Evolutionary conservation across 2,329 filamentous ascomycete genomes (phyloP).

Genomic region (Penicillium carneum): DNA sequence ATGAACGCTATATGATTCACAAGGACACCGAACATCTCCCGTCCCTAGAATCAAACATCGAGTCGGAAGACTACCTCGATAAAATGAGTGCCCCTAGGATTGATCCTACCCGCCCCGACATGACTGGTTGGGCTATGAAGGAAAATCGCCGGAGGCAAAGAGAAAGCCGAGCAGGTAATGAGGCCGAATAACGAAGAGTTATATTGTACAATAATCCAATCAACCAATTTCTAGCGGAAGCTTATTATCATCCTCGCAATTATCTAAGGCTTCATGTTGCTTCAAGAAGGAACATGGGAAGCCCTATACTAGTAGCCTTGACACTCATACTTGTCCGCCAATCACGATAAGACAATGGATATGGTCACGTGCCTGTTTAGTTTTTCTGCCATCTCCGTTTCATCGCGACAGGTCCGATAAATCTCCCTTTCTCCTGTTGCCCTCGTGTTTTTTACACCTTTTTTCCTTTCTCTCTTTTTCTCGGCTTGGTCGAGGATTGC

Average conservation of each 20-base stretch:
- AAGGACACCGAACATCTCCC: slow-evolving; percentile 54
- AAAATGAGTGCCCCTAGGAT: slow-evolving; percentile 65
- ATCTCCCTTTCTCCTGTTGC: slow-evolving; percentile 25
- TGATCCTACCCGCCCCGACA: slow-evolving; percentile 53
- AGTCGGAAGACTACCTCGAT: slow-evolving; percentile 68
- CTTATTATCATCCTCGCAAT: not conserved
- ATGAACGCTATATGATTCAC: slow-evolving; percentile 73
- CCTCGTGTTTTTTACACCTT: slow-evolving; percentile 13
- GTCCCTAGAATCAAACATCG: slow-evolving; percentile 62
- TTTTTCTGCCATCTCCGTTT: slow-evolving; percentile 32
- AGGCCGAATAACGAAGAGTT: slow-evolving; percentile 30
- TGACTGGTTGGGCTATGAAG: slow-evolving; percentile 56
- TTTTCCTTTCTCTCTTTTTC: slow-evolving; percentile 20
- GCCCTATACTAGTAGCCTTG: not conserved
- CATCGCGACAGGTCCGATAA: slow-evolving; percentile 20
- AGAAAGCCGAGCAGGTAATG: slow-evolving; percentile 28
- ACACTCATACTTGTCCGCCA: slow-evolving; percentile 19
- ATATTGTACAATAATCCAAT: slow-evolving; percentile 7
- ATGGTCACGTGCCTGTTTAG: slow-evolving; percentile 17
- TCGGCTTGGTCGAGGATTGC: slow-evolving; percentile 37
- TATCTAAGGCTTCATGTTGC: not conserved
- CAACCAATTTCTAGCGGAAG: not conserved
- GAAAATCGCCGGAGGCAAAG: slow-evolving; percentile 50
- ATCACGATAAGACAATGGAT: slow-evolving; percentile 11
- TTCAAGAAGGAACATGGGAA: not conserved